These are phyloP conservation scores for Globisporangium uncinulatum DNA, from an alignment of 352 stramenopile genomes.

Conservation along the genomic window DNA sequence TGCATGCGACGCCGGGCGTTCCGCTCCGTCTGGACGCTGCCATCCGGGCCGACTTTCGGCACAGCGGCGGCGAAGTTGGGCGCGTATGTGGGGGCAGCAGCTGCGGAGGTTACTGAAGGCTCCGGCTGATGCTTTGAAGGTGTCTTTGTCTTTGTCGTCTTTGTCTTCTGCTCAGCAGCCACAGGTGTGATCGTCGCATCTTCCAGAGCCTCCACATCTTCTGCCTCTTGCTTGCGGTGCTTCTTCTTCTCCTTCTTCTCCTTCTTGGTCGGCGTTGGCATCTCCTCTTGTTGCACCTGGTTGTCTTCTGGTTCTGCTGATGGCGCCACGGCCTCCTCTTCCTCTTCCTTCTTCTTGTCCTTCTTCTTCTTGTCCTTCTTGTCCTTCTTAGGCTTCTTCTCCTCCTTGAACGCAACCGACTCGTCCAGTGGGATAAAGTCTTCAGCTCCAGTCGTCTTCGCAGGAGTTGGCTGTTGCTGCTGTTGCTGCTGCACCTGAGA, in stretches of 20 bases:
- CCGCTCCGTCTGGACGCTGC: constrained; percentile 66
- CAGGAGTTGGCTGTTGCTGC: neutral
- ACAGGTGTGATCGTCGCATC: constrained; percentile 8
- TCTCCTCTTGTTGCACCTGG: constrained; percentile 8
- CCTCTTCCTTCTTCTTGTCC: constrained; percentile 12
- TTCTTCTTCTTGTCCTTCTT: constrained; percentile 13
- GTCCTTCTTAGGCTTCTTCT: constrained; percentile 1
- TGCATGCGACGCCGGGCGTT: constrained; percentile 74
- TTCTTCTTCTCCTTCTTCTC: constrained; percentile 20
- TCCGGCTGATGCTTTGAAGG: neutral
- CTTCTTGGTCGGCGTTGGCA: constrained; percentile 9
- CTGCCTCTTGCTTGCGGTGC: constrained; percentile 12
- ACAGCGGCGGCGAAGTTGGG: constrained; percentile 8
- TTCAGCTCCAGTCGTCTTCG: constrained; percentile 4
- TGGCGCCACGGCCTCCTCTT: constrained; percentile 1
- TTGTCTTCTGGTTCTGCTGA: constrained; percentile 18
- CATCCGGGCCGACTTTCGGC: constrained; percentile 12
- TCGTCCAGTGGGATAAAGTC: constrained; percentile 15
- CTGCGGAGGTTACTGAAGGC: constrained; percentile 4
- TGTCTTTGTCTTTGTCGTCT: neutral
- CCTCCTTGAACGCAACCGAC: neutral
- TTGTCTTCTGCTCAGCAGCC: constrained; percentile 9
- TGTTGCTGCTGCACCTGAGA: constrained; percentile 8
- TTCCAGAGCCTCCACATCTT: neutral
- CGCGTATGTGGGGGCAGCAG: constrained; percentile 6